These are phyloP conservation scores for Aspergillus sp. DNA, from an alignment of 2,329 filamentous ascomycete species.

Conservation along the genomic window DNA sequence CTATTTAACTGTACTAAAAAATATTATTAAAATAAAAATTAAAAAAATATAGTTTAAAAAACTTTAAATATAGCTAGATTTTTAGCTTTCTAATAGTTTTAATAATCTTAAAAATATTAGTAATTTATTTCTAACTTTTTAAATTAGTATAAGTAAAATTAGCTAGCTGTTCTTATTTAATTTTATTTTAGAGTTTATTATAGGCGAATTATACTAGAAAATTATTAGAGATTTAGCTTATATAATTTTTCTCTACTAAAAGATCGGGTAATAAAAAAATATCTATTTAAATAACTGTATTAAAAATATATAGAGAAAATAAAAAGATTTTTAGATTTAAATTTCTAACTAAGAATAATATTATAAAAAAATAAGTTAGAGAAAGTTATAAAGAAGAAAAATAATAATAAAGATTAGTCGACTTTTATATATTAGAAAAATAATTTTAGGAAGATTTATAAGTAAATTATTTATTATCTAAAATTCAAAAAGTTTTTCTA, in stretches of 20 bases:
- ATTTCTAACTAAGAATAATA: neutral
- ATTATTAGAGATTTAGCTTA: neutral
- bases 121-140: neutral
- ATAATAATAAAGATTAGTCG: neutral
- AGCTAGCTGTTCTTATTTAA: neutral
- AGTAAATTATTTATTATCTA: neutral
- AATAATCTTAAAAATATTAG: neutral
- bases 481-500: constrained; percentile 37
- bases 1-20: neutral
- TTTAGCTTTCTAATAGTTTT: neutral
- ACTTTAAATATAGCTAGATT: neutral
- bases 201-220: neutral
- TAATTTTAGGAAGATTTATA: neutral
- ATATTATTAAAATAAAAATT: neutral
- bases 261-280: neutral
- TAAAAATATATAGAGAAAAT: neutral
- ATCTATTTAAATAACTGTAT: neutral
- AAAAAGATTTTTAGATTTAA: neutral
- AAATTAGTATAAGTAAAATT: neutral
- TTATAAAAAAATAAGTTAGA: neutral
- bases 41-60: neutral
- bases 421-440: neutral
- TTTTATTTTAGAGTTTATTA: neutral
- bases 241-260: neutral
- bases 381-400: neutral